Evolutionary conservation across 2,329 filamentous ascomycete genomes (phyloP).

Genomic region (Beauveria sp.): DNA sequence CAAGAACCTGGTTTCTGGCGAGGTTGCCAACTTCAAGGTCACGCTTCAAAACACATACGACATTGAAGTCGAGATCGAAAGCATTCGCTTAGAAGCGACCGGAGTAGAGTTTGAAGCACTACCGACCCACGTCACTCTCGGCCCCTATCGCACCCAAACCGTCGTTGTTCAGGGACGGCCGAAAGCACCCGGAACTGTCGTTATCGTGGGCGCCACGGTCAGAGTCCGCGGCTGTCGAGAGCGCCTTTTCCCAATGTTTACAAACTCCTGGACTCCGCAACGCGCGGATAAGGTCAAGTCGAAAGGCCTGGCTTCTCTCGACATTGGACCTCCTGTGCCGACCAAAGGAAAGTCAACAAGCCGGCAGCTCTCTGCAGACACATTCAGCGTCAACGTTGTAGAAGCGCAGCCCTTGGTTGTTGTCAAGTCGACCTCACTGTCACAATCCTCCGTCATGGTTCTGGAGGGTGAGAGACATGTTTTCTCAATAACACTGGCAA

Average conservation of each 20-base stretch:
- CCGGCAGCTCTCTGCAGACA: conserved; percentile 38
- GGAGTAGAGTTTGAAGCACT: conserved; percentile 65
- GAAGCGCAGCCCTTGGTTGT: conserved; percentile 68
- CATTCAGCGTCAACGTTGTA: conserved; percentile 65
- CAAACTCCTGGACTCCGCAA: conserved; percentile 64
- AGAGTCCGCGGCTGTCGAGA: conserved; percentile 76
- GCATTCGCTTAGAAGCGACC: conserved; percentile 64
- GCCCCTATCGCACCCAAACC: conserved; percentile 75
- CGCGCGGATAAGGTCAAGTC: conserved; percentile 67
- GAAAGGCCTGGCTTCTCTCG: conserved; percentile 56
- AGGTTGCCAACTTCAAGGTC: conserved; percentile 69
- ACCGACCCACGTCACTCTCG: conserved; percentile 59
- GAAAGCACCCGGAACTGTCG: conserved; percentile 57
- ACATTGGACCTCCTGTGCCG: conserved; percentile 28
- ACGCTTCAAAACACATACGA: conserved; percentile 93
- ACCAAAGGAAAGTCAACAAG: conserved; percentile 29
- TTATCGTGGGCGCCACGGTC: conserved; percentile 69
- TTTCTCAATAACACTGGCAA: conserved; percentile 75
- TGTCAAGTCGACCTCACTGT: conserved; percentile 67
- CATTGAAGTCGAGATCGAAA: conserved; percentile 83
- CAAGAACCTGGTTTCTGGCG: conserved; percentile 70
- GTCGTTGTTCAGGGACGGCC: conserved; percentile 65
- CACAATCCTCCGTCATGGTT: conserved; percentile 84
- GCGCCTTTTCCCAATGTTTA: conserved; percentile 77
- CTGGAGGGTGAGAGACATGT: conserved; percentile 77